Conservation (phyloP, 2,329 filamentous ascomycete genomes). For the Teratosphaeria destructans region DNA sequence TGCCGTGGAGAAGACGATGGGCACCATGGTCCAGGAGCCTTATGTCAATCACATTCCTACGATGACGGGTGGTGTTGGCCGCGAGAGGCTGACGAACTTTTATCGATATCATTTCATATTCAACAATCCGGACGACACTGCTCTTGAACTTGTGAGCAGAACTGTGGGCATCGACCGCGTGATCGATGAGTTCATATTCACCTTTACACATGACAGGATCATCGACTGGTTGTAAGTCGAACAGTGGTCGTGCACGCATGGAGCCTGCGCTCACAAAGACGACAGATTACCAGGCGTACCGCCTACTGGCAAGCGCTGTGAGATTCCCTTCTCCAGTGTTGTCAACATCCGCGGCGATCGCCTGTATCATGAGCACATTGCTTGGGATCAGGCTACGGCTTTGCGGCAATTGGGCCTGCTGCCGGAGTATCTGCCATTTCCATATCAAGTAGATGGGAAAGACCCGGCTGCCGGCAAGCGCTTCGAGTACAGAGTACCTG, state of each 20-base stretch:
- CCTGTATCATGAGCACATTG: conserved; percentile 60
- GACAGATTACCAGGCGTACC: conserved; percentile 47
- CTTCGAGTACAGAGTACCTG: conserved; percentile 52
- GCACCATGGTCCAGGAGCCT: conserved; percentile 66
- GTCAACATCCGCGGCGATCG: conserved; percentile 60
- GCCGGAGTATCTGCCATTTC: conserved; percentile 55
- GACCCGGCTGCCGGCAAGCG: conserved; percentile 27
- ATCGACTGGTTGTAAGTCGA: conserved; percentile 58
- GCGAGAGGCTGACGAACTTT: conserved; percentile 52
- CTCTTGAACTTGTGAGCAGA: conserved; percentile 58
- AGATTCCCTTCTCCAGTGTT: conserved; percentile 54
- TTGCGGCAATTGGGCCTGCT: conserved; percentile 53
- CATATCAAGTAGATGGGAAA: conserved; percentile 26
- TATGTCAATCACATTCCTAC: conserved; percentile 72
- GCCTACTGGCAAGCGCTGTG: conserved; percentile 43
- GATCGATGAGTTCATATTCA: conserved; percentile 59
- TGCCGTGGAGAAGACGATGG: conserved; percentile 63
- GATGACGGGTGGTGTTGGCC: conserved; percentile 50
- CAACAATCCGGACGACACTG: conserved; percentile 57
- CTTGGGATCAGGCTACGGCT: conserved; percentile 57
- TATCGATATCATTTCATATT: conserved; percentile 68
- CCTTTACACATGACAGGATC: conserved; percentile 51
- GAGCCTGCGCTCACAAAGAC: background rate
- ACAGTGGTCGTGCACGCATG: background rate
- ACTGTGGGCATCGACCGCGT: conserved; percentile 63